phyloP scores from a whole-genome alignment of 148 eudicot species.

The Amaranthus hypochondriacus region DNA sequence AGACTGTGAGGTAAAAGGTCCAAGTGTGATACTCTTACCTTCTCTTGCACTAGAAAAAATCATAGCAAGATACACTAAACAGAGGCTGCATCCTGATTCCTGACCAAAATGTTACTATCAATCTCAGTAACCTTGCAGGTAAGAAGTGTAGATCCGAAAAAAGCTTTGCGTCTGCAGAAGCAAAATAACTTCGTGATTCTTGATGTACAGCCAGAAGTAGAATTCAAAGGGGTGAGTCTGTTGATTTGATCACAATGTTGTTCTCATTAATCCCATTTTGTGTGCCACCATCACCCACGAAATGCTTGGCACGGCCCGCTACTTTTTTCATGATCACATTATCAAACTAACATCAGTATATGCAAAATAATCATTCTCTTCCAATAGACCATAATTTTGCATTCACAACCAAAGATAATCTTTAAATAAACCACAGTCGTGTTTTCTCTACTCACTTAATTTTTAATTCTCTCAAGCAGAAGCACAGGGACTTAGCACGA shows the following conservation, averaged over 20 bases:
- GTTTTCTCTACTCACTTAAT: too few species aligned
- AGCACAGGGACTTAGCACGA: too few species aligned
- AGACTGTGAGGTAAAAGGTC: not conserved
- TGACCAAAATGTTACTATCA: not conserved
- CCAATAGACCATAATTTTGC: constrained; percentile 18
- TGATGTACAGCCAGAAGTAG: constrained; percentile 95
- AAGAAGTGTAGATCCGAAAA: constrained; percentile 82
- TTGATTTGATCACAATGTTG: not conserved
- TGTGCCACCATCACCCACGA: too few species aligned
- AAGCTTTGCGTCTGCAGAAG: constrained; percentile 88
- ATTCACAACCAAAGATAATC: not conserved
- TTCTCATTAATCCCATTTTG: too few species aligned
- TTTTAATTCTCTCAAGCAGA: too few species aligned
- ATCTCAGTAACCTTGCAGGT: constrained; percentile 46
- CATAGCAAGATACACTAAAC: not conserved
- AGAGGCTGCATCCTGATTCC: not conserved
- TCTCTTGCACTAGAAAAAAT: not conserved
- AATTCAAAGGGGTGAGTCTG: constrained; percentile 71
- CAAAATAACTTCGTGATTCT: constrained; percentile 93
- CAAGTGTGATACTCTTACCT: not conserved
- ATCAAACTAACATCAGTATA: too few species aligned
- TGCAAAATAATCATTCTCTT: too few species aligned
- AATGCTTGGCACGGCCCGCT: too few species aligned
- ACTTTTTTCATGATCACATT: too few species aligned
- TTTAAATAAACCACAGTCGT: not conserved